A percentile compares a stretch with the other conserved stretches of the same genome.
Conservation (phyloP, 306 rosid species). For the Biancaea sappan region DNA sequence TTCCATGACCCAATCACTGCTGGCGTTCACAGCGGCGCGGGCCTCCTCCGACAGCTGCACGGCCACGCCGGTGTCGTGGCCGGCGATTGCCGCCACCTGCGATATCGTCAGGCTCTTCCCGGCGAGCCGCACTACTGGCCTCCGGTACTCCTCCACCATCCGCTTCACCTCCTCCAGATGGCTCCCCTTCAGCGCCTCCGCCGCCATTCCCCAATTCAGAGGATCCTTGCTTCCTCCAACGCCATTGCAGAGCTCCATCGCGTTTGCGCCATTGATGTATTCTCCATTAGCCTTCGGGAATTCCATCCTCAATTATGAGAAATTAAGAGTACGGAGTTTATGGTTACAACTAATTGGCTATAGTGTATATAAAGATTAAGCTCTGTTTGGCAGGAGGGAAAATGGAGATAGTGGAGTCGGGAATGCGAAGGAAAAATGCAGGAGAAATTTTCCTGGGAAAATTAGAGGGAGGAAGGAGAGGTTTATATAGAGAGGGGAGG, state of each 20-base stretch:
- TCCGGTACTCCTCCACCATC: slow-evolving; percentile 78
- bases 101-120: slow-evolving; percentile 64
- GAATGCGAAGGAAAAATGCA: background rate
- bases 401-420: background rate
- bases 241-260: slow-evolving; percentile 34
- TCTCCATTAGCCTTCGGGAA: slow-evolving; percentile 1
- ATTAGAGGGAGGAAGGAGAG: background rate
- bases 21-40: slow-evolving; percentile 65
- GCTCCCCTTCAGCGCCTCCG: slow-evolving; percentile 67
- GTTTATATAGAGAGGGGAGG: slow-evolving; percentile 44
- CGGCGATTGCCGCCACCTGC: slow-evolving; percentile 77
- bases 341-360: too few relatives aligned
- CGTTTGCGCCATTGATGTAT: slow-evolving; percentile 14
- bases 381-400: background rate
- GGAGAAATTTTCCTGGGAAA: slow-evolving; percentile 46
- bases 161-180: slow-evolving; percentile 76
- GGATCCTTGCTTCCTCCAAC: slow-evolving; percentile 34
- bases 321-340: too few relatives aligned
- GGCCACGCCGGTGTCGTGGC: slow-evolving; percentile 7
- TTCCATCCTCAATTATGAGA: too few relatives aligned
- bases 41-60: slow-evolving; percentile 66
- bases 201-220: slow-evolving; percentile 68
- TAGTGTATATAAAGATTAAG: too few relatives aligned
- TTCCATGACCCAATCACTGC: slow-evolving; percentile 87
- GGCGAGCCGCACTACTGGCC: slow-evolving; percentile 55